These are phyloP conservation scores for Sicyos edulis DNA, from an alignment of 306 rosid genomes.

Conservation along the genomic window DNA sequence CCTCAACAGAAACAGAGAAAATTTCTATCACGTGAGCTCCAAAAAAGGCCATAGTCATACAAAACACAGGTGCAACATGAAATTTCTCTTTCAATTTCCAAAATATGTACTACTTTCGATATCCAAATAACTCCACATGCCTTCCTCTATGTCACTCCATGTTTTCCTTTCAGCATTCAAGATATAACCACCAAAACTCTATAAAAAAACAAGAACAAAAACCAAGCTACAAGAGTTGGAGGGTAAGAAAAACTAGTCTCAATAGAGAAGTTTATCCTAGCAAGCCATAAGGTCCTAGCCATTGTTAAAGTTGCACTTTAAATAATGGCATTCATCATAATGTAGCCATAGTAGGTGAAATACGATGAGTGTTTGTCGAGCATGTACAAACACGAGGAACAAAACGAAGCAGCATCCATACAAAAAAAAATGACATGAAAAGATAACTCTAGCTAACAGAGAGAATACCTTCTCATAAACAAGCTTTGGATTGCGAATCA, in stretches of 20 bases:
- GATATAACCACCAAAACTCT: not conserved
- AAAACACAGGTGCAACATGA: not conserved
- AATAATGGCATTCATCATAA: not conserved
- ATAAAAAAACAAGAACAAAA: not conserved
- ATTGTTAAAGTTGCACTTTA: not conserved
- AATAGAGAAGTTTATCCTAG: not conserved
- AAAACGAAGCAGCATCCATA: not conserved
- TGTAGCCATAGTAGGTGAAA: not conserved
- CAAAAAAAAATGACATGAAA: not conserved
- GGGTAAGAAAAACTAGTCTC: not conserved
- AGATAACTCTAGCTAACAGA: not conserved
- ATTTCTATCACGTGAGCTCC: not conserved
- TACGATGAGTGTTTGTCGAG: not conserved
- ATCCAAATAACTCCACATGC: not conserved
- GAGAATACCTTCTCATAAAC: constrained; percentile 84
- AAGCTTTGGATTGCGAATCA: constrained; percentile 94
- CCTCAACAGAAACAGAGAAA: not conserved
- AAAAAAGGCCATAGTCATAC: not conserved
- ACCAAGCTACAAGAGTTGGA: not conserved
- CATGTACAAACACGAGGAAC: not conserved
- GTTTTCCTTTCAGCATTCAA: not conserved
- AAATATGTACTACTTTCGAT: not conserved
- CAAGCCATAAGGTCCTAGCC: not conserved
- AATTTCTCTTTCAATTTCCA: not conserved
- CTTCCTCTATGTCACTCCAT: not conserved